Evolutionary conservation across 345 rosid species (phyloP).

Genomic region (Pseudoturritis turrita): DNA sequence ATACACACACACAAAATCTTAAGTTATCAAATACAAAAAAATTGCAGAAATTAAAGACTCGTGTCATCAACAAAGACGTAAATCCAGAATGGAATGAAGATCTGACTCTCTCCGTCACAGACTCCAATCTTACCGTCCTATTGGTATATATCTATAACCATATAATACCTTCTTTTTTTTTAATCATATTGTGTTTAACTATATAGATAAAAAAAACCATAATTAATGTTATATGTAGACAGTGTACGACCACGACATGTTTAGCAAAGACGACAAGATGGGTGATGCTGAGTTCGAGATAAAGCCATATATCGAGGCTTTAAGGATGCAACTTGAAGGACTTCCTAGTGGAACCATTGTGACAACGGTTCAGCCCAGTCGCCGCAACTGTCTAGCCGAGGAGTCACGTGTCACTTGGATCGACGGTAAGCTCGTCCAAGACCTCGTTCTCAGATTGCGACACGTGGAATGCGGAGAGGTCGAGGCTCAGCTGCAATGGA

Average conservation of each 20-base stretch:
- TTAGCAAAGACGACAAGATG: slow-evolving; percentile 89
- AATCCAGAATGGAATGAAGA: slow-evolving; percentile 97
- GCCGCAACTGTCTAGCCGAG: slow-evolving; percentile 66
- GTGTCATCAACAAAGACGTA: slow-evolving; percentile 68
- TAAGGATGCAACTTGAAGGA: slow-evolving; percentile 46
- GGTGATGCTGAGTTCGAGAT: slow-evolving; percentile 87
- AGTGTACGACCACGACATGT: slow-evolving; percentile 82
- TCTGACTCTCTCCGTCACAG: slow-evolving; percentile 73
- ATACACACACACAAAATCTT: not conserved
- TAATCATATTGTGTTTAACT: not conserved
- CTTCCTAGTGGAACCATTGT: slow-evolving; percentile 63
- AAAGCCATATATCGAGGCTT: slow-evolving; percentile 55
- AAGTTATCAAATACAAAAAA: not conserved
- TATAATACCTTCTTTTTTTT: not conserved
- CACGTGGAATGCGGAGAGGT: slow-evolving; percentile 92
- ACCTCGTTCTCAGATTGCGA: slow-evolving; percentile 59
- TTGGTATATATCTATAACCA: slow-evolving; percentile 42
- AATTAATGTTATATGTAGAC: slow-evolving; percentile 42
- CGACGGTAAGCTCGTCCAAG: slow-evolving; percentile 57
- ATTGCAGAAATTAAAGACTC: slow-evolving; percentile 84
- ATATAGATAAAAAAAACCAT: not conserved
- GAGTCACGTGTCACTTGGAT: slow-evolving; percentile 48
- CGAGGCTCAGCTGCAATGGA: slow-evolving; percentile 84
- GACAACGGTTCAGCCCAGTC: slow-evolving; percentile 45
- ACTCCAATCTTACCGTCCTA: slow-evolving; percentile 50